Evolutionary conservation across 306 rosid species (phyloP).

Genomic region (Geum urbanum): DNA sequence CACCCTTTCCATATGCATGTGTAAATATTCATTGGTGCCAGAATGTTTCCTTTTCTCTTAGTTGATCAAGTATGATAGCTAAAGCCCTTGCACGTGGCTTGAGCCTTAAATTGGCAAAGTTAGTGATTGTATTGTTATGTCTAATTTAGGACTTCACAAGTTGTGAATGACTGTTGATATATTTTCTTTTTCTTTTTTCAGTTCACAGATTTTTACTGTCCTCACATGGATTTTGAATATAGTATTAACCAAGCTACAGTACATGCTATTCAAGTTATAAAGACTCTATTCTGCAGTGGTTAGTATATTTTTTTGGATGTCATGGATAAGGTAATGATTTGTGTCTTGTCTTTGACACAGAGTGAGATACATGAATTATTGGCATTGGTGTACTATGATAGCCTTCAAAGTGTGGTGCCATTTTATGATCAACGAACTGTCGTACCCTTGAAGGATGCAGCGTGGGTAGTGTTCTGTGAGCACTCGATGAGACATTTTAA

Average conservation of each 20-base stretch:
- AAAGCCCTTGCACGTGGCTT: not conserved
- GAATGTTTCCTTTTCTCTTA: slow-evolving; percentile 18
- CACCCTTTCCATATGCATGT: slow-evolving; percentile 5
- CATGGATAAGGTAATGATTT: slow-evolving; percentile 18
- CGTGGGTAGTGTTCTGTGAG: slow-evolving; percentile 76
- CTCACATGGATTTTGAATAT: slow-evolving; percentile 24
- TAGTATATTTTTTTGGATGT: slow-evolving; percentile 9
- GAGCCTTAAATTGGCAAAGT: not conserved
- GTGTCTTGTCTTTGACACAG: slow-evolving; percentile 37
- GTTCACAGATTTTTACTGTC: not conserved
- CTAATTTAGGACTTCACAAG: not conserved
- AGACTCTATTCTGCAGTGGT: slow-evolving; percentile 21
- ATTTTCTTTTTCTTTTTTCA: not conserved
- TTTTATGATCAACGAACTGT: slow-evolving; percentile 87
- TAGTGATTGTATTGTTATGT: not conserved
- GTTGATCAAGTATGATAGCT: slow-evolving; percentile 5
- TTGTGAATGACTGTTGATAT: not conserved
- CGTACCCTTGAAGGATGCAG: slow-evolving; percentile 74
- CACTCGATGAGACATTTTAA: slow-evolving; percentile 92
- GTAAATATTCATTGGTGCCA: not conserved
- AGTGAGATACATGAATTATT: slow-evolving; percentile 90
- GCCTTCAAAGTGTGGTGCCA: slow-evolving; percentile 96
- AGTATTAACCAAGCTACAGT: slow-evolving; percentile 7
- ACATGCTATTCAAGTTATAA: slow-evolving; percentile 6
- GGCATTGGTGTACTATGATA: slow-evolving; percentile 95